A percentile compares a stretch with the other conserved stretches of the same genome.
Conservation (phyloP, 768 basidiomycete species). For the Gautieria morchelliformis region DNA sequence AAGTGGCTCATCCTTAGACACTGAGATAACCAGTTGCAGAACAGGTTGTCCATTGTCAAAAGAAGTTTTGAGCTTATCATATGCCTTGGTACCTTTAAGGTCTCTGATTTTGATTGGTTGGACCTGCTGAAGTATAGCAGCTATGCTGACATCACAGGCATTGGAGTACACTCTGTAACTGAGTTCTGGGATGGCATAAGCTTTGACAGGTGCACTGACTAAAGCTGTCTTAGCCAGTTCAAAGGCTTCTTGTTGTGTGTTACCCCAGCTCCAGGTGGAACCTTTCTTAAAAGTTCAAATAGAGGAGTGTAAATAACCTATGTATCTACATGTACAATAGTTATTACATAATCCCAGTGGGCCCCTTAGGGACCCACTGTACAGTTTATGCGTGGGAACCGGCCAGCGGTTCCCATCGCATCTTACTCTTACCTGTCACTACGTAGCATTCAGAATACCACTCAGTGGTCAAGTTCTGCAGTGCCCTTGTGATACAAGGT, state of each 20-base stretch:
- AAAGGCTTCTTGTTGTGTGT: conserved; percentile 20
- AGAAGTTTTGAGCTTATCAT: conserved; percentile 11
- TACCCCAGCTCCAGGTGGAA: conserved; percentile 15
- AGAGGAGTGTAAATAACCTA: no score
- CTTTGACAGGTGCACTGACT: conserved; percentile 23
- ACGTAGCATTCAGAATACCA: no score
- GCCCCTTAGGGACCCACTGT: no score
- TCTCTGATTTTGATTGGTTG: conserved; percentile 12
- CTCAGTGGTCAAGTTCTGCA: no score
- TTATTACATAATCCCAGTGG: no score
- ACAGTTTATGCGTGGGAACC: no score
- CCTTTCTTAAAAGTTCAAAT: conserved; percentile 25
- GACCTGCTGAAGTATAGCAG: conserved; percentile 16
- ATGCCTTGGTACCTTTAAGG: conserved; percentile 15
- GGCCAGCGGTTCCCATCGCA: no score
- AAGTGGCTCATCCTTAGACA: conserved; percentile 15
- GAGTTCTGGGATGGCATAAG: conserved; percentile 18
- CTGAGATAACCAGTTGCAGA: conserved; percentile 2
- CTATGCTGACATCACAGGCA: conserved; percentile 17
- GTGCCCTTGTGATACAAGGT: no score
- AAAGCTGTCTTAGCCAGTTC: conserved; percentile 21
- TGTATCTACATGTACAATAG: no score
- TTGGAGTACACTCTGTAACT: conserved; percentile 30
- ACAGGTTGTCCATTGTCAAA: conserved; percentile 5
- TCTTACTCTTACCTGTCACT: no score